phyloP scores from a whole-genome alignment of 495 filamentous ascomycete genomes.

The Neurospora sp. region DNA sequence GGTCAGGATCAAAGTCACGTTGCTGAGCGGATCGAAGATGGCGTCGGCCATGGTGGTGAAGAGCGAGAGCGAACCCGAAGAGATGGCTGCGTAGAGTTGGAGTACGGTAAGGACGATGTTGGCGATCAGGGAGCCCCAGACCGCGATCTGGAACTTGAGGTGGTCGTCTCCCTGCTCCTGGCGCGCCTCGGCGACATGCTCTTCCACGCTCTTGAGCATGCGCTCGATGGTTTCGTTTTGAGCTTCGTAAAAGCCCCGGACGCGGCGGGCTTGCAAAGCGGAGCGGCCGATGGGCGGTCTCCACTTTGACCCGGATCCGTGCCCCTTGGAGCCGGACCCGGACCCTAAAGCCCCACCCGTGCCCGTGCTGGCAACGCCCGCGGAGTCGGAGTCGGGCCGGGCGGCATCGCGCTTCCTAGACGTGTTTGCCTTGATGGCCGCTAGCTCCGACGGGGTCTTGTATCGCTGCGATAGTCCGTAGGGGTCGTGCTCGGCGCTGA shows the following conservation, averaged over 20 bases:
- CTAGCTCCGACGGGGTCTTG: conserved; percentile 71
- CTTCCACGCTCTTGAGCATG: conserved; percentile 85
- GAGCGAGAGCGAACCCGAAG: conserved; percentile 80
- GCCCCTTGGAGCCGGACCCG: not conserved
- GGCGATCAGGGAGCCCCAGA: conserved; percentile 79
- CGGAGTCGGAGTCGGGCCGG: conserved; percentile 3
- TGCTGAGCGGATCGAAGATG: conserved; percentile 89
- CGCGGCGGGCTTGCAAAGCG: conserved; percentile 45
- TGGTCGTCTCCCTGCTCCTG: conserved; percentile 72
- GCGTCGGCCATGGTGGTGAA: conserved; percentile 98
- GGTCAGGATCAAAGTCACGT: conserved; percentile 77
- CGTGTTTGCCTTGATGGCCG: conserved; percentile 71
- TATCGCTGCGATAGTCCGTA: conserved; percentile 68
- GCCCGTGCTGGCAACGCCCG: conserved; percentile 25
- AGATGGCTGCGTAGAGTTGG: conserved; percentile 81
- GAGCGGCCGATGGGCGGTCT: conserved; percentile 23
- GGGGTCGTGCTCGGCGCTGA: conserved; percentile 62
- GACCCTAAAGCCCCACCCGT: conserved; percentile 2
- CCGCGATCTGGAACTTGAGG: conserved; percentile 77
- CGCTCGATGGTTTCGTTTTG: conserved; percentile 93
- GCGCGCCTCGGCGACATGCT: conserved; percentile 72
- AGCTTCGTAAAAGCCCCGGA: conserved; percentile 77
- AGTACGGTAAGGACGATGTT: conserved; percentile 70
- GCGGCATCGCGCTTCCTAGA: conserved; percentile 58
- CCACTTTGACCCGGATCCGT: not conserved